Evolutionary conservation across 805 yeast species (phyloP).

Genomic region (Huiozyma naganishii): DNA sequence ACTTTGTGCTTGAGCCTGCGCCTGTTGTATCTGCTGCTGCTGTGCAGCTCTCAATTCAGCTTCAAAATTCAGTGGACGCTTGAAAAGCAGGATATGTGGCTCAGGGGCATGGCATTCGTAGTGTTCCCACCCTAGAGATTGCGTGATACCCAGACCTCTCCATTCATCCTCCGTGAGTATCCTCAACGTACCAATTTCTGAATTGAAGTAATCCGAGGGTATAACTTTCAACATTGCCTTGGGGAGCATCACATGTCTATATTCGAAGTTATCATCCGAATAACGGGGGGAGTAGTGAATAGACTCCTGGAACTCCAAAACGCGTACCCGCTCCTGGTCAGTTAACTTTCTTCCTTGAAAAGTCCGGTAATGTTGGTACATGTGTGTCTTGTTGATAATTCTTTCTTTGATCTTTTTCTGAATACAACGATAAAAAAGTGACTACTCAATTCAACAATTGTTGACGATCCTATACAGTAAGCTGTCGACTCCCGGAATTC

Average conservation of each 20-base stretch:
- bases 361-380: slow-evolving; percentile 26
- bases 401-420: not conserved
- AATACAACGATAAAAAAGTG: not conserved
- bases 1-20: slow-evolving; percentile 11
- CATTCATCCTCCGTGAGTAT: slow-evolving; percentile 92
- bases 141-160: slow-evolving; percentile 97
- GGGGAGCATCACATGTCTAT: slow-evolving; percentile 94
- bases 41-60: slow-evolving; percentile 27
- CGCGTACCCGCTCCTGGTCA: slow-evolving; percentile 73
- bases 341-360: slow-evolving; percentile 55
- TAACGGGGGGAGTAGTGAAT: slow-evolving; percentile 90
- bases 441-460: not conserved
- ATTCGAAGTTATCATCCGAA: slow-evolving; percentile 85
- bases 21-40: slow-evolving; percentile 16
- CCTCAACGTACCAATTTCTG: slow-evolving; percentile 88
- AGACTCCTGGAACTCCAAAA: slow-evolving; percentile 83
- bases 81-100: slow-evolving; percentile 88
- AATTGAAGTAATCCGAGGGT: slow-evolving; percentile 87
- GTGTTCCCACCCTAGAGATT: slow-evolving; percentile 95
- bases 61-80: slow-evolving; percentile 52
- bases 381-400: slow-evolving; percentile 1
- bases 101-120: slow-evolving; percentile 98
- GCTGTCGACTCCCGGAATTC: not conserved
- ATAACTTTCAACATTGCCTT: slow-evolving; percentile 89
- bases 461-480: not conserved